Evolutionary conservation across 805 yeast genomes (phyloP).

Genomic region (Teunomyces kruisii): DNA sequence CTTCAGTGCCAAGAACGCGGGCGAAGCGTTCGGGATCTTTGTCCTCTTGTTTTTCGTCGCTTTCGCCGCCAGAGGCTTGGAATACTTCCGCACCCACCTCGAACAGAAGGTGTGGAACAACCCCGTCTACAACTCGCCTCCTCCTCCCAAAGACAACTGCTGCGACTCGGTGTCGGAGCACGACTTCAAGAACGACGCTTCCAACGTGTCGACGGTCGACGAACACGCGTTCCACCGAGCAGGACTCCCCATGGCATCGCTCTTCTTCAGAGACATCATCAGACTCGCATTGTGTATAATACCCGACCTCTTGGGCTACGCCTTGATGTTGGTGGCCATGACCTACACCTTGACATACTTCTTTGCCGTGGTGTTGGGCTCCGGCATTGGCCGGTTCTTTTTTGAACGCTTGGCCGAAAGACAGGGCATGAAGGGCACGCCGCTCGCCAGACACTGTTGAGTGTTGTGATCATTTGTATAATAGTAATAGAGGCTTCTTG

Average conservation of each 20-base stretch:
- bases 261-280: constrained; percentile 49
- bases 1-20: constrained; percentile 53
- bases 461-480: background rate
- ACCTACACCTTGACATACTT: constrained; percentile 63
- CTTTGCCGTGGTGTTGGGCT: constrained; percentile 70
- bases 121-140: constrained; percentile 23
- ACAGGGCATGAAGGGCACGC: constrained; percentile 29
- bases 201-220: background rate
- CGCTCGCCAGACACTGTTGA: constrained; percentile 5
- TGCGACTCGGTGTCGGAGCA: constrained; percentile 7
- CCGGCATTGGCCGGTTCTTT: constrained; percentile 67
- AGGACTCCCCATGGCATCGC: constrained; percentile 15
- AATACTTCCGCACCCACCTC: constrained; percentile 59
- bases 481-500: background rate
- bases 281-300: constrained; percentile 57
- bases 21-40: constrained; percentile 73
- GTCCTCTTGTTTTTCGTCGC: constrained; percentile 57
- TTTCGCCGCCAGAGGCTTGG: constrained; percentile 57
- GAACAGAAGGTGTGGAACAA: constrained; percentile 66
- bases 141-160: constrained; percentile 1
- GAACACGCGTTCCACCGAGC: constrained; percentile 13
- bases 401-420: constrained; percentile 57
- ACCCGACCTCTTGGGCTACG: constrained; percentile 67
- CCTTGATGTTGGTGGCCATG: constrained; percentile 80
- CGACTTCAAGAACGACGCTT: constrained; percentile 1